Evolutionary conservation across 1,139 yeast genomes (phyloP), one percentile per base, ranked within the genome.

Genomic region (Yamadazyma spencermartinsiae): DNA sequence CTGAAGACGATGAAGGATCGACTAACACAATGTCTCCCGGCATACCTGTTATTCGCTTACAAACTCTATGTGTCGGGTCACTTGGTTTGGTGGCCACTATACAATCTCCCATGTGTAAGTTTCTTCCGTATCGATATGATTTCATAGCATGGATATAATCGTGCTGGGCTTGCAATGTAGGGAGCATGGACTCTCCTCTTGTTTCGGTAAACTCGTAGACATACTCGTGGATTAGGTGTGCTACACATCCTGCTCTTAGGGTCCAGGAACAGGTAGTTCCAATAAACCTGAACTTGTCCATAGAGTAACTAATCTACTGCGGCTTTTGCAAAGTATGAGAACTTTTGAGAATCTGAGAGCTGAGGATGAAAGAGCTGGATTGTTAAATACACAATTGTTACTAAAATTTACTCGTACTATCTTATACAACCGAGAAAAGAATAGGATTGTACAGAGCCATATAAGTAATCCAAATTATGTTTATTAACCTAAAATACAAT

Each of bases 1-100:
- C 64, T 3, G 82, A 74, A 23, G 77, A 75, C 41, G 77, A 68
- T 29, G 88, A 79, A 8, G 97, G 97, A 57, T 90, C 97, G 2
- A 88, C 72, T 43, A 85, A 61, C 3, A 90, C 77, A 12, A 81
- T 56, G 63, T 90, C 98, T 1, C 98, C 98, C 0, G 97, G 95
- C 96, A 90, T 85, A 0, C 98, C 98, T 0, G 96, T 83, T 28
- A 92, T 82, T 42, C 98, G 70, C 57, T 92, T 92, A 56, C 98
- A 92, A 3, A 92, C 95, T 40, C 95, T 68, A 52, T 83, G 89
- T 15, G 74, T 72, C 0, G 96, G 95, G 48, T 86, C 94, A 2
- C 95, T 87, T 1, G 98, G 98, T 57, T 94, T 92, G 26, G 77
- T 66, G 1, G 96, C 94, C 25, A 92, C 94, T 3, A 94, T 76